Evolutionary conservation across 768 basidiomycete species (phyloP).

Genomic region (Boletus sensibilis): DNA sequence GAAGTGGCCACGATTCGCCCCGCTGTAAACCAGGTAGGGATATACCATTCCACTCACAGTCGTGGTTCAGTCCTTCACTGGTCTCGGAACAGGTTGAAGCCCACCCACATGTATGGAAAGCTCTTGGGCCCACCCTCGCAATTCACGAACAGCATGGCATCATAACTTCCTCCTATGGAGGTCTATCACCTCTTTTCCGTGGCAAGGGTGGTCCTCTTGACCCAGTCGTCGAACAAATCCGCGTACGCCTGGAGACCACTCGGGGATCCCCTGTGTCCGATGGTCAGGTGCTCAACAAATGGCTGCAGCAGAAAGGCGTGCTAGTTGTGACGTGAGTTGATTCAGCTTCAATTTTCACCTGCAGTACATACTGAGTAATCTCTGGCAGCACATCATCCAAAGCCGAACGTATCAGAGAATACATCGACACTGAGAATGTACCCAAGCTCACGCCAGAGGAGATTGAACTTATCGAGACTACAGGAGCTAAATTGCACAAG

Average conservation of each 20-base stretch:
- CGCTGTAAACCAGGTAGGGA: slow-evolving; percentile 51
- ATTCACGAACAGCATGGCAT: slow-evolving; percentile 39
- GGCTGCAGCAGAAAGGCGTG: slow-evolving; percentile 29
- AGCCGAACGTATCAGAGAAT: slow-evolving; percentile 34
- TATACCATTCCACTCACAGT: background rate
- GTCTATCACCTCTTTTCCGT: slow-evolving; percentile 39
- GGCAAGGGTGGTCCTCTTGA: slow-evolving; percentile 40
- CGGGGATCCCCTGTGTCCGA: slow-evolving; percentile 27
- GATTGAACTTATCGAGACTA: slow-evolving; percentile 24
- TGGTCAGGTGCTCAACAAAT: slow-evolving; percentile 31
- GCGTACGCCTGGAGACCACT: slow-evolving; percentile 27
- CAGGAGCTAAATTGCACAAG: slow-evolving; percentile 23
- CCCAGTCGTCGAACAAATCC: slow-evolving; percentile 36
- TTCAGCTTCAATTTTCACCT: background rate
- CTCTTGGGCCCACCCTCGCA: slow-evolving; percentile 36
- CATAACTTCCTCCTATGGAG: slow-evolving; percentile 40
- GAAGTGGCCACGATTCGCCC: slow-evolving; percentile 45
- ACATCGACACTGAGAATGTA: slow-evolving; percentile 28
- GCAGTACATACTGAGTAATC: background rate
- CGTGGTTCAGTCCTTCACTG: background rate
- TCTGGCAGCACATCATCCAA: slow-evolving; percentile 34
- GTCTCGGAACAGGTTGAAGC: slow-evolving; percentile 42
- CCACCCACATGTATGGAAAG: slow-evolving; percentile 52
- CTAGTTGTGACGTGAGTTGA: slow-evolving; percentile 33
- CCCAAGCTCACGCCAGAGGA: slow-evolving; percentile 30